These are phyloP conservation scores for Metschnikowia colocasiae DNA, from an alignment of 805 yeast genomes.

Conservation along the genomic window DNA sequence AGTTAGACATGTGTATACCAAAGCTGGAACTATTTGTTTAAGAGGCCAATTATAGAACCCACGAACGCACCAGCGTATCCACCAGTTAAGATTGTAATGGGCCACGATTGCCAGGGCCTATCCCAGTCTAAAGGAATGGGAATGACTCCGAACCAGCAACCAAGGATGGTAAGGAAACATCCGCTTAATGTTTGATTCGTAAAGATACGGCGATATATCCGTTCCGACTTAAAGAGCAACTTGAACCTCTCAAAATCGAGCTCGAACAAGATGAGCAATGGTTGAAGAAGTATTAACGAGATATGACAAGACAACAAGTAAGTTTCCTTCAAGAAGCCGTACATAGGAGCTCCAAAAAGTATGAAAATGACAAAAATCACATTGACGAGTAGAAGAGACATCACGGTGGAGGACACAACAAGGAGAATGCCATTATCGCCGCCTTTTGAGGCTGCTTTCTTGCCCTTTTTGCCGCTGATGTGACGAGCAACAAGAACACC, in stretches of 20 bases:
- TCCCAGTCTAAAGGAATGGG: slow-evolving; percentile 99
- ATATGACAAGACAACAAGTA: slow-evolving; percentile 59
- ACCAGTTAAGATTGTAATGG: slow-evolving; percentile 80
- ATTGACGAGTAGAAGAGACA: slow-evolving; percentile 34
- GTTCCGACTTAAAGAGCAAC: slow-evolving; percentile 20
- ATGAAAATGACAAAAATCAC: slow-evolving; percentile 44
- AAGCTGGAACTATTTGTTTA: background rate
- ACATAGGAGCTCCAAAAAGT: slow-evolving; percentile 79
- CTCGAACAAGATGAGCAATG: slow-evolving; percentile 54
- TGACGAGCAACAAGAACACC: slow-evolving; percentile 8
- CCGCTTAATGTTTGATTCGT: slow-evolving; percentile 27
- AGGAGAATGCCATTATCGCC: slow-evolving; percentile 10
- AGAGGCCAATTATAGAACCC: slow-evolving; percentile 36
- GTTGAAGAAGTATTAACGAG: slow-evolving; percentile 56
- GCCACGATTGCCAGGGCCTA: slow-evolving; percentile 96
- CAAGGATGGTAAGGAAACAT: slow-evolving; percentile 39
- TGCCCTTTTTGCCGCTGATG: background rate
- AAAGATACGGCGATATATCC: slow-evolving; percentile 28
- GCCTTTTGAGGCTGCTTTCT: slow-evolving; percentile 3
- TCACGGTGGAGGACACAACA: slow-evolving; percentile 14
- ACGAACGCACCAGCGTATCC: slow-evolving; percentile 66
- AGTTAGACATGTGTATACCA: background rate
- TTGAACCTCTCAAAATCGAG: slow-evolving; percentile 44
- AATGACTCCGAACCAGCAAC: slow-evolving; percentile 89
- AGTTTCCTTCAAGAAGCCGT: slow-evolving; percentile 51